Evolutionary conservation across 2,329 filamentous ascomycete genomes (phyloP).

Genomic region (Aureobasidium mangrovei): DNA sequence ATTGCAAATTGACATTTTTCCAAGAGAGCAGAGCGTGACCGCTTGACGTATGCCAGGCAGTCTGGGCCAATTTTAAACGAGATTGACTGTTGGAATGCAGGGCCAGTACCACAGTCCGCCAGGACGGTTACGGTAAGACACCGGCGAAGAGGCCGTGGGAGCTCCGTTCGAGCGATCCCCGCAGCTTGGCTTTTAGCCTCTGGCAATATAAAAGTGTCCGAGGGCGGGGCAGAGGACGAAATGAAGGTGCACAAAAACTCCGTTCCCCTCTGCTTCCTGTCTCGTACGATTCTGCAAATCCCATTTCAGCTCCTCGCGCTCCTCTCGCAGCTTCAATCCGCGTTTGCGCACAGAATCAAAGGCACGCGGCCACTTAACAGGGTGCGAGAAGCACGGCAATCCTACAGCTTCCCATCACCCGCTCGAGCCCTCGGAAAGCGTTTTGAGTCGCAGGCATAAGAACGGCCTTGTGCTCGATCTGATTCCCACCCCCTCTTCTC

Average conservation of each 20-base stretch:
- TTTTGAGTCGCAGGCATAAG: not conserved
- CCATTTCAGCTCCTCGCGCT: not conserved
- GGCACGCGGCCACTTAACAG: not conserved
- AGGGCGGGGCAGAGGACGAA: not conserved
- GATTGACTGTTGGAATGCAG: not conserved
- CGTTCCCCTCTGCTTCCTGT: not conserved
- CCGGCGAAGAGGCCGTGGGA: not conserved
- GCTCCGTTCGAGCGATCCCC: constrained; percentile 4
- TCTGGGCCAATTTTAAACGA: constrained; percentile 8
- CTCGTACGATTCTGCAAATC: constrained; percentile 3
- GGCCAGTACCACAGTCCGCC: not conserved
- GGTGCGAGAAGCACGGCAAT: not conserved
- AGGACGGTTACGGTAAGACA: no score
- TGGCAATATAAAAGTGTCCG: not conserved
- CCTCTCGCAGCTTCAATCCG: constrained; percentile 6
- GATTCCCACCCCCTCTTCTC: not conserved
- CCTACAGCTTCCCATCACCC: constrained; percentile 1
- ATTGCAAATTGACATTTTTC: not conserved
- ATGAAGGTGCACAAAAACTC: constrained; percentile 7
- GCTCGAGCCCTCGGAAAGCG: constrained; percentile 5
- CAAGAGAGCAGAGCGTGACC: not conserved
- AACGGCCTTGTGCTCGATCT: not conserved
- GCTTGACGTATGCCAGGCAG: constrained; percentile 6
- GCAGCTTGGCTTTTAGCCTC: not conserved
- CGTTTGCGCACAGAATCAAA: not conserved